Conservation (phyloP, 2,329 filamentous ascomycete genomes). For the Exserohilum rostratum region DNA sequence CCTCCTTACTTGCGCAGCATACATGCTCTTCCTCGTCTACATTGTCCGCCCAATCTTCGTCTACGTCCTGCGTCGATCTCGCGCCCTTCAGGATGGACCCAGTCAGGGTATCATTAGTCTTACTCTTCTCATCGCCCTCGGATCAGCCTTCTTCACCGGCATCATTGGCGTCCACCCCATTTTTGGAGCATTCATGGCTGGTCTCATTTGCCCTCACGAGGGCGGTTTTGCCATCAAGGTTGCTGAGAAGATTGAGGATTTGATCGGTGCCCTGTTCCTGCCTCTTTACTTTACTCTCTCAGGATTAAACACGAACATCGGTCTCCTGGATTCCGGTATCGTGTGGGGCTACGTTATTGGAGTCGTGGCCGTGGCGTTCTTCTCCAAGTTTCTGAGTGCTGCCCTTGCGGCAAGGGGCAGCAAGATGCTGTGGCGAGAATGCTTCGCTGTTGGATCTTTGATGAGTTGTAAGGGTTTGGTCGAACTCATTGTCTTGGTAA, state of each 20-base stretch:
- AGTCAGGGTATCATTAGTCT: conserved; percentile 83
- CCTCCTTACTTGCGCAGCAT: conserved; percentile 75
- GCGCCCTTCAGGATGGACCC: conserved; percentile 84
- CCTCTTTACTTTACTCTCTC: conserved; percentile 94
- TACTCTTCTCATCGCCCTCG: conserved; percentile 78
- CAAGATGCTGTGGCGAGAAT: conserved; percentile 88
- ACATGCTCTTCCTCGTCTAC: conserved; percentile 75
- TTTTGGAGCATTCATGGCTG: conserved; percentile 89
- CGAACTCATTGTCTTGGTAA: conserved; percentile 89
- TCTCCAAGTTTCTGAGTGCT: conserved; percentile 83
- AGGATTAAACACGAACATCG: conserved; percentile 85
- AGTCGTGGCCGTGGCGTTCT: conserved; percentile 80
- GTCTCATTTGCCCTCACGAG: conserved; percentile 87
- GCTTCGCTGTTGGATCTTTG: conserved; percentile 81
- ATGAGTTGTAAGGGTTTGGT: conserved; percentile 98
- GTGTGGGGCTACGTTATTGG: conserved; percentile 91
- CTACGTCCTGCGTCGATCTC: conserved; percentile 73
- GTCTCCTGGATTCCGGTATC: conserved; percentile 78
- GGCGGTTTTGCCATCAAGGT: conserved; percentile 89
- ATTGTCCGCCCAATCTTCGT: conserved; percentile 75
- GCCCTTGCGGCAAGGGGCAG: conserved; percentile 76
- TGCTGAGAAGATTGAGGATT: conserved; percentile 92
- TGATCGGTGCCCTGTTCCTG: conserved; percentile 81
- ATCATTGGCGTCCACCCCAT: conserved; percentile 94
- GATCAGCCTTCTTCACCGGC: conserved; percentile 83